Evolutionary conservation across 257 asterid species (phyloP), one percentile per base, ranked within the genome.

Genomic region (Apocynum venetum): DNA sequence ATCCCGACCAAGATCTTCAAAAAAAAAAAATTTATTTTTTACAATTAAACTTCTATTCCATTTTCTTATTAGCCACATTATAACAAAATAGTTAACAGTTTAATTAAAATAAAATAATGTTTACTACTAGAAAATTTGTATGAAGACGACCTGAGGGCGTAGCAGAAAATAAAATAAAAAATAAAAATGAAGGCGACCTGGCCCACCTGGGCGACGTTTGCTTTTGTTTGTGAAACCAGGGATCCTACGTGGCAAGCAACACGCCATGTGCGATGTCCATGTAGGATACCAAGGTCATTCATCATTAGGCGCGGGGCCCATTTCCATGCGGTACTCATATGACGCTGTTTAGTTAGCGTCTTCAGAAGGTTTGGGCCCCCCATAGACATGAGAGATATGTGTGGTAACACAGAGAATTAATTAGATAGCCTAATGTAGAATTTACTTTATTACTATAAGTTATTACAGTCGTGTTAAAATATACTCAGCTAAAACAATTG

Each of bases 181-280:
- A 63, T 4, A n/a, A 12, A 3, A 38, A 38, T 38, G 71, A 38
- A 64, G 70, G 36, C 8, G 47, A 44, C 47, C 47, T 2, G 41
- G 31, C 31, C 31, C 31, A 25, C 31, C 31, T 25, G 3, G 43
- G 4, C 10, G 11, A 57, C 64, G 35, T 57, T 20, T 5, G 64
- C n/a, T 53, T 53, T 59, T 59, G 4, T n/a, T 59, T n/a, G 65
- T 0, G 36, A 57, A 11, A 36, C 64, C 17, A 38, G 74, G 71
- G 43, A 47, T 49, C 69, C 55, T 6, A 71, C 51, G 79, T 65
- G 84, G 78, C 70, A 84, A 31, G 35, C 69, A 73, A 81, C 93
- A 86, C 65, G 67, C 57, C 90, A 86, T 83, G 87, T 89, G 91
- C 71, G 64, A 15, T 82, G 90, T 81, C 83, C 82, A 74, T 36